Evolutionary conservation across 2,329 filamentous ascomycete species (phyloP), one percentile per base, ranked within the genome.

Genomic region (Exophiala viscosa): DNA sequence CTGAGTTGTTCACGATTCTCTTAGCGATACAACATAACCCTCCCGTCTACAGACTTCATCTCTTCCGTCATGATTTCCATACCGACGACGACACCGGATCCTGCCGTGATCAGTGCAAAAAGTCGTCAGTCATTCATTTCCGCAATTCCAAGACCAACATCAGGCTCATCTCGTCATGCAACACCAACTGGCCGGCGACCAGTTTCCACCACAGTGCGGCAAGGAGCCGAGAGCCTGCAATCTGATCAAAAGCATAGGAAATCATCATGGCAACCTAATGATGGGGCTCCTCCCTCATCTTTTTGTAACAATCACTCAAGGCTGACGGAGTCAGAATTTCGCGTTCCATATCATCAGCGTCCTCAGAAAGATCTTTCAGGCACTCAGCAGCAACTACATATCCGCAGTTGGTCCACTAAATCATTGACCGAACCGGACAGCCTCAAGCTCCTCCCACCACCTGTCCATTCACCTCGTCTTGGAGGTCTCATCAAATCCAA

Each of bases 401-500:
- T 52, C 20, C 52, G 48, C 15, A 40, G 50, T 10, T 40, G 52
- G 18, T 56, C 53, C 33, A 52, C 47, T 13, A 44, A 50, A 5
- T 59, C 52, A 14, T 28, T 51, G 11, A 18, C 23, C 28, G 33
- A 23, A 2, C 52, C 43, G 14, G 38, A 48, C 6, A 15, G 3
- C 23, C 23, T 7, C 2, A 28, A 28, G 23, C 8, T 7, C 23
- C 23, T 13, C 7, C 20, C 39, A 38, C 15, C 28, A 18, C 17
- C 34, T 8, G 20, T 13, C 28, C 49, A 50, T 1, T 17, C 46
- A n/a, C 45, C 39, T 15, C 38, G 50, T 34, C 13, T 14, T 17
- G 28, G 20, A n/a, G 42, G 15, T 9, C 48, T 60, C 23, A 51
- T 48, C 14, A 54, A 57, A 32, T 57, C 54, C 31, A 60, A 50